Evolutionary conservation across 1,284 basidiomycete genomes (phyloP), one percentile per base, ranked within the genome.

Genomic region (Cryptococcus amylolentus): DNA sequence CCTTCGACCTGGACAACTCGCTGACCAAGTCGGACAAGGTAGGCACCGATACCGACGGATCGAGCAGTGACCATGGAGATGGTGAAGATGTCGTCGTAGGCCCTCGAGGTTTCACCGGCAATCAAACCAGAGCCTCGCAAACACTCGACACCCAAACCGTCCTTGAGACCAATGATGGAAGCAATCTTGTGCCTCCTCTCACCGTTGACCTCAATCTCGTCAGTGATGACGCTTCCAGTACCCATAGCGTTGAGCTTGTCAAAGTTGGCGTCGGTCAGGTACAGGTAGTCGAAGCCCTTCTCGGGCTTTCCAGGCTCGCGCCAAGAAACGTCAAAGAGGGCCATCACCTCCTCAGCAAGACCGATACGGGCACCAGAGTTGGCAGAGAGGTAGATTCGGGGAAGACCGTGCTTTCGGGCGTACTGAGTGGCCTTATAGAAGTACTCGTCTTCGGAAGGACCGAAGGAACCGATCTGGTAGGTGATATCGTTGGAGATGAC

Each of bases 11-110:
- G 96, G 51, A 99, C 92, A 4, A 96, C 91, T 70, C 96, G 88
- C 80, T 98, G 91, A 68, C 96, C 96, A 42, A 98, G 85, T 69
- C 96, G 92, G 56, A 98, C 94, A 56, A 99, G 89, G 79, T 99
- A 98, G 40, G 96, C 96, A 73, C 96, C 96, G 69, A 98, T 99
- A 79, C 96, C 96, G 67, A 99, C 96, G 5, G 94, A 98, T 55
- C 96, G 91, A 66, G 94, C 96, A 44, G 94, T 97, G 67, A 98
- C 95, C 70, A 99, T 86, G 20, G 96, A 98, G 76, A 98, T 94
- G 51, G 96, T 99, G 82, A 99, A 99, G 76, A 98, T 97, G 75
- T 98, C 92, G 69, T 98, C 93, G 77, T 97, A 97, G 0, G 96
- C 96, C 44, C 96, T 86, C 48, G 94, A 96, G 0, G 96, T 98